phyloP scores from a whole-genome alignment of 1,284 basidiomycete genomes.

The Taiwanofungus camphoratus region DNA sequence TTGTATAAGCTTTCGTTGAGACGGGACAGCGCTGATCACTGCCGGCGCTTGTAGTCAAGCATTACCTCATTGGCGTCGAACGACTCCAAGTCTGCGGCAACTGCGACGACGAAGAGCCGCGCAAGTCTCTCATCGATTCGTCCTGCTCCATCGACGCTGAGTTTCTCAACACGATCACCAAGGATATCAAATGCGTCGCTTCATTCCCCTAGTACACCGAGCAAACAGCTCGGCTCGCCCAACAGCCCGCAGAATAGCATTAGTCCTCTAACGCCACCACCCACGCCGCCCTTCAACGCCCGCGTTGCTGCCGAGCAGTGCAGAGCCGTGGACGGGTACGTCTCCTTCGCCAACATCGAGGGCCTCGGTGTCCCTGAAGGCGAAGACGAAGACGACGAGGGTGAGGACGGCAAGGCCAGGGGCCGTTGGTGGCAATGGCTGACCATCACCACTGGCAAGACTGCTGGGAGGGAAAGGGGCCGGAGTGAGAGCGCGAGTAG shows the following conservation, averaged over 20 bases:
- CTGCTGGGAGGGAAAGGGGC: constrained; percentile 9
- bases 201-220: constrained; percentile 15
- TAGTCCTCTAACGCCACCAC: constrained; percentile 25
- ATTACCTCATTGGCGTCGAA: constrained; percentile 20
- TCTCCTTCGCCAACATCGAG: constrained; percentile 61
- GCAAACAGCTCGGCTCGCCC: constrained; percentile 12
- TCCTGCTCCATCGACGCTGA: constrained; percentile 9
- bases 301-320: constrained; percentile 53
- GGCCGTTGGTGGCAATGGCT: constrained; percentile 23
- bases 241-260: constrained; percentile 10
- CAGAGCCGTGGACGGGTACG: constrained; percentile 55
- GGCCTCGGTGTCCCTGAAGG: constrained; percentile 62
- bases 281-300: constrained; percentile 49
- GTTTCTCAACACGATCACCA: constrained; percentile 7
- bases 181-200: constrained; percentile 14
- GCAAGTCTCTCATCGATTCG: constrained; percentile 14
- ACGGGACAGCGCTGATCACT: constrained; percentile 13
- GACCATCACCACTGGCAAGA: constrained; percentile 13
- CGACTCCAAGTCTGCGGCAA: constrained; percentile 12
- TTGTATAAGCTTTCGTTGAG: background rate
- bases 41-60: constrained; percentile 16
- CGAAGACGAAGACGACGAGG: constrained; percentile 26
- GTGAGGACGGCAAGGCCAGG: constrained; percentile 20
- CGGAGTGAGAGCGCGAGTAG: constrained; percentile 18
- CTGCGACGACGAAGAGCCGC: constrained; percentile 5